Conservation (phyloP, 768 basidiomycete species). For the Pisolithus sp. region DNA sequence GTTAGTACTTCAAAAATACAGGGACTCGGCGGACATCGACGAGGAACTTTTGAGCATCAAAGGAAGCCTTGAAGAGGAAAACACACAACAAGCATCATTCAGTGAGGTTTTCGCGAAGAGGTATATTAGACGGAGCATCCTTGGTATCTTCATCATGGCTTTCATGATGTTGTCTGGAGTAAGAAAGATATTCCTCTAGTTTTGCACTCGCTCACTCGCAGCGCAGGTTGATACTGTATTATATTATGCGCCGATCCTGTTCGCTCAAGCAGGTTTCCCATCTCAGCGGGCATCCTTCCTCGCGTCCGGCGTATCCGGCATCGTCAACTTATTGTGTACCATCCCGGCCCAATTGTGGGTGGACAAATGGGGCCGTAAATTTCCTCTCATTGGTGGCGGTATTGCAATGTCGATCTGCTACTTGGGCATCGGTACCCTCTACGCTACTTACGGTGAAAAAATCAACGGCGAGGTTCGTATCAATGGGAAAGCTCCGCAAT, state of each 20-base stretch:
- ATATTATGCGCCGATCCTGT: conserved; percentile 42
- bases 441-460: conserved; percentile 34
- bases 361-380: conserved; percentile 33
- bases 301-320: conserved; percentile 44
- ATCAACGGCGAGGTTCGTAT: conserved; percentile 18
- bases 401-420: conserved; percentile 32
- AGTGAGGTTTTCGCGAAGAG: conserved; percentile 24
- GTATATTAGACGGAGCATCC: conserved; percentile 28
- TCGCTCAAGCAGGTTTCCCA: conserved; percentile 45
- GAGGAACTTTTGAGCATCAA: conserved; percentile 16
- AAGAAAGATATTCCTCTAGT: conserved; percentile 1
- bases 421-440: conserved; percentile 39
- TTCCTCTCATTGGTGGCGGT: conserved; percentile 39
- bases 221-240: conserved; percentile 22
- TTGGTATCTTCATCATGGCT: conserved; percentile 39
- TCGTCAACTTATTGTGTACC: conserved; percentile 36
- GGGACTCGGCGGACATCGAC: conserved; percentile 10
- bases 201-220: not conserved
- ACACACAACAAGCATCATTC: conserved; percentile 14
- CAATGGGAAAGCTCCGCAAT: conserved; percentile 20
- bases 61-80: conserved; percentile 20
- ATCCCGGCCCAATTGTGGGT: conserved; percentile 33
- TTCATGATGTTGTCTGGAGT: conserved; percentile 35
- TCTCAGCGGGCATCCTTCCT: conserved; percentile 42
- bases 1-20: conserved; percentile 19